Evolutionary conservation across 2,329 filamentous ascomycete genomes (phyloP), one percentile per base, ranked within the genome.

Genomic region (Hymenoscyphus fraxineus): DNA sequence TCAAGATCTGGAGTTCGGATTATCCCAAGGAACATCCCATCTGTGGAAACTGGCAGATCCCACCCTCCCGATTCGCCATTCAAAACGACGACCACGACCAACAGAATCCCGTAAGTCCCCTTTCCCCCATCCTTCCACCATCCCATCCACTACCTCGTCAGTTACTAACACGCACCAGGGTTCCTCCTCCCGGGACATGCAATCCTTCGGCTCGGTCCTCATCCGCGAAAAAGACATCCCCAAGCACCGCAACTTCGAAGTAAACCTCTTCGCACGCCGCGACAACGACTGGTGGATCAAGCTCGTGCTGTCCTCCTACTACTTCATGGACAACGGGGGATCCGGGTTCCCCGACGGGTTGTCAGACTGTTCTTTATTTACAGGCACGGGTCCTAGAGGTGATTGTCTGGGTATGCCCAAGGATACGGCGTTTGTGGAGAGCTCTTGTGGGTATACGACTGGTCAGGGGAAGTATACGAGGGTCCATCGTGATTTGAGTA

Each of bases 61-160:
- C 54, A 15, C 62, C 58, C 3, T 58, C 55, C 47, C 65, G 64
- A 54, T 74, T 74, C 62, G 73, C 71, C 15, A 68, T 74, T 59
- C 72, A 74, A 64, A 74, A 74, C 60, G 73, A 74, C 61, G 72
- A 74, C 59, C 72, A 74, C 35, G 73, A 74, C 59, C 73, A 74
- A 56, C 73, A 74, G 60, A 73, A 65, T 63, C 57, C 70, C 0
- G 70, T 71, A 64, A 59, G 64, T 64, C 16, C 22, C 15, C 15
- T n/a, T 7, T 7, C n/a, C 19, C 44, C n/a, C 19, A 12, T n/a
- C 3, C 3, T 15, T 44, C 7, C 15, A 2, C n/a, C n/a, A 41
- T 41, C n/a, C 35, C 9, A 35, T 10, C 35, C 4, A 3, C 35
- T 9, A 6, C 35, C 35, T 35, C 35, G 5, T 6, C 7, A 35